Percentiles rank a stretch among this genome's conserved stretches.
Conservation (phyloP, 2,329 filamentous ascomycete species). For the Apiospora rasikravindrae region DNA sequence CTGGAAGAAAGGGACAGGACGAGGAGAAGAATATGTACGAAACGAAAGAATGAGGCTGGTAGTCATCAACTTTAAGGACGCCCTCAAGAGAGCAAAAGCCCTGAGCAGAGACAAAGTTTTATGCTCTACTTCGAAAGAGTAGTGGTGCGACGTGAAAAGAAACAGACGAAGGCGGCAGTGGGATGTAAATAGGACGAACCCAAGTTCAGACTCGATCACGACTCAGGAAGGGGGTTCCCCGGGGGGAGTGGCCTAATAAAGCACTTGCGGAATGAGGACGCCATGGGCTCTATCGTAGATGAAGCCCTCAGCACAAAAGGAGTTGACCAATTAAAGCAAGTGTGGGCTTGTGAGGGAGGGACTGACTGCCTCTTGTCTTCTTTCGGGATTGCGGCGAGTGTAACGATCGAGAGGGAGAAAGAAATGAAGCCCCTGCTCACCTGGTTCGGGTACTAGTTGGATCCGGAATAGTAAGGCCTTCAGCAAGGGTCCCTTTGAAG, state of each 20-base stretch:
- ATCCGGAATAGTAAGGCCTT: background rate
- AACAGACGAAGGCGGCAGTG: background rate
- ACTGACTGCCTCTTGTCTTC: background rate
- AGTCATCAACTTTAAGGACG: background rate
- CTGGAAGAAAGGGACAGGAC: background rate
- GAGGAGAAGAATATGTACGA: background rate
- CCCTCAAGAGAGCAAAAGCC: background rate
- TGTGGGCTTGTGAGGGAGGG: background rate
- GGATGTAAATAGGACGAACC: conserved; percentile 8
- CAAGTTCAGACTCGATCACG: background rate
- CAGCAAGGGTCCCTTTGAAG: background rate
- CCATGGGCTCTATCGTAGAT: background rate
- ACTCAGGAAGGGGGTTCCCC: background rate
- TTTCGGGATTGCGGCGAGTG: conserved; percentile 13
- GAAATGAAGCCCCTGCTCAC: conserved; percentile 9
- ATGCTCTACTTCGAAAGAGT: background rate
- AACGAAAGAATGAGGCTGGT: background rate
- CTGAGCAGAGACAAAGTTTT: conserved; percentile 1
- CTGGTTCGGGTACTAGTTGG: background rate
- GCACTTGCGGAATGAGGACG: conserved; percentile 4
- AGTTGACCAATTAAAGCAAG: conserved; percentile 7
- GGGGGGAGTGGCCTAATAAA: conserved; percentile 1
- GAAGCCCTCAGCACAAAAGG: background rate
- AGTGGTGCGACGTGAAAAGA: conserved; percentile 11
- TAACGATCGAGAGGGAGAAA: conserved; percentile 5